Base-by-base conservation (phyloP, 2,329 filamentous ascomycete genomes). In the Ophiostoma quercus region DNA sequence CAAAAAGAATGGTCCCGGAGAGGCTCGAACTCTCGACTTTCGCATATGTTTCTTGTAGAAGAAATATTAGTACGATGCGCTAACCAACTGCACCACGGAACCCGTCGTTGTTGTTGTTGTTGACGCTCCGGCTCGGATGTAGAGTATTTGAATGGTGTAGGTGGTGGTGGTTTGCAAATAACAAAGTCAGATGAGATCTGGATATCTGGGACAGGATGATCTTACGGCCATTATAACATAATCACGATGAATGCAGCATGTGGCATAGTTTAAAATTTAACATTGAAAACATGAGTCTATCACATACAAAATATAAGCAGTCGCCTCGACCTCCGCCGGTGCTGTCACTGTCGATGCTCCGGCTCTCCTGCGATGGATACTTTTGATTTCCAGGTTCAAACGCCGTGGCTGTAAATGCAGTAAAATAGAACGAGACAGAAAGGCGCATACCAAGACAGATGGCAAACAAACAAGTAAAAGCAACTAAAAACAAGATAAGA, bases 371-470 rank as follows among this genome's bases (percentile, higher is more conserved):
- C 9, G 62, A n/a, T 41, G 32, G 9, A 47, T 68, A 29, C 47
- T 71, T 69, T 69, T 71, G 19, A 60, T 32, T 57, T 67, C 51
- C 65, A n/a, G 22, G 37, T 22, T 41, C 39, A 43, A 71, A 68
- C 69, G 69, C 69, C 67, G 67, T 71, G 69, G 68, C 67, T 68
- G 29, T 43, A 70, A 65, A 70, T 67, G 57, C 51, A 68, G 34
- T 65, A 65, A 39, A 39, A 65, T 1, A 51, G 5, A 14, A 51
- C 6, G 57, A n/a, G 32, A 16, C 22, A 51, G 4, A 37, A 37
- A 9, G 25, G 22, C n/a, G 7, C 14, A n/a, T 12, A 57, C 3
- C n/a, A 25, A 12, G n/a, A 57, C 7, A 57, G 25, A 57, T 25
- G 51, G 8, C 14, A 19, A n/a, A 51, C 16, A 51, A 51, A 22